Conservation (phyloP, 2,329 filamentous ascomycete genomes). For the Trichoderma harzianum region DNA sequence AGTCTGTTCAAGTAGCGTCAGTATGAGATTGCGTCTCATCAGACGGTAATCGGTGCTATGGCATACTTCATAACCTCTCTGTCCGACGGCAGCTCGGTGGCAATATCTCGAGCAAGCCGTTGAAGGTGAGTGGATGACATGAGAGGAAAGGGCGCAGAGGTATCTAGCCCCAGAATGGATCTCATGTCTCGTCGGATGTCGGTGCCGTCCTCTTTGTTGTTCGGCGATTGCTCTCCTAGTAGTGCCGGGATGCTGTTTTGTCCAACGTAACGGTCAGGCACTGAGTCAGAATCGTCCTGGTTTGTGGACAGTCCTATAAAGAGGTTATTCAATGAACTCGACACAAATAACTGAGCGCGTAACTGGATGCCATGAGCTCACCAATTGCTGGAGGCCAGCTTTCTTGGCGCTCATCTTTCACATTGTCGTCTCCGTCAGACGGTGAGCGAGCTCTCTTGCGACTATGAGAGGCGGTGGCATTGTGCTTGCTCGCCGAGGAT, state of each 20-base stretch:
- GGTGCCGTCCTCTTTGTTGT: conserved; percentile 49
- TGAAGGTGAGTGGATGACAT: conserved; percentile 64
- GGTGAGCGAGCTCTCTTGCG: conserved; percentile 37
- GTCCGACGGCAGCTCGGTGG: conserved; percentile 59
- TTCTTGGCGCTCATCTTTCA: conserved; percentile 37
- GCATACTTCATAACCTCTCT: conserved; percentile 64
- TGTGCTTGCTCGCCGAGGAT: conserved; percentile 38
- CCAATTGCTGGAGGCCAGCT: conserved; percentile 44
- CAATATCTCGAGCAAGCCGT: conserved; percentile 57
- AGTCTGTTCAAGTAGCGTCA: conserved; percentile 40
- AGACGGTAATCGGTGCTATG: neutral
- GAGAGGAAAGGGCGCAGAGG: conserved; percentile 63
- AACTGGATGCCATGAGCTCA: conserved; percentile 22
- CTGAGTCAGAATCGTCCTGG: conserved; percentile 51
- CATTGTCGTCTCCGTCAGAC: conserved; percentile 32
- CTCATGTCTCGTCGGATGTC: conserved; percentile 64
- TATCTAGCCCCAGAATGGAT: conserved; percentile 63
- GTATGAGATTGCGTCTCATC: neutral
- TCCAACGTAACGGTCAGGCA: conserved; percentile 59
- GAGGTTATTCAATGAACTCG: neutral
- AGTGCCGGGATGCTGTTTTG: conserved; percentile 67
- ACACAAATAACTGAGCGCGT: neutral
- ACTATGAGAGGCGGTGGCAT: conserved; percentile 26
- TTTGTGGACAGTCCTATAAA: conserved; percentile 35
- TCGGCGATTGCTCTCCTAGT: conserved; percentile 57